Evolutionary conservation across 2,329 filamentous ascomycete genomes (phyloP).

Genomic region (Fusarium sp.): DNA sequence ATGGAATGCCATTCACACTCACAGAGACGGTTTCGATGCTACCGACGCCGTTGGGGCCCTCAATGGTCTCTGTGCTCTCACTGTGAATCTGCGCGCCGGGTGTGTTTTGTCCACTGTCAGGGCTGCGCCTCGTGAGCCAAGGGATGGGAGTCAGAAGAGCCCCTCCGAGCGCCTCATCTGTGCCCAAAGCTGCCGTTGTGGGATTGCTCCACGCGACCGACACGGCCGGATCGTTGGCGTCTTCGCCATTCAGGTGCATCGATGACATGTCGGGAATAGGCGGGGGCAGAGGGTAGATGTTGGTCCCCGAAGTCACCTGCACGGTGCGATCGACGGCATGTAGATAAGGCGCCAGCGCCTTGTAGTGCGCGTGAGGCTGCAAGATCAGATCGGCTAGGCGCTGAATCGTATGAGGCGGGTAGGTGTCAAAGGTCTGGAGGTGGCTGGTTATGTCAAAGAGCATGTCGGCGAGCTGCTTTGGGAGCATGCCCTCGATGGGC

Average conservation of each 20-base stretch:
- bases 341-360: conserved; percentile 84
- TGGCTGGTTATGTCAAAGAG: conserved; percentile 71
- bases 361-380: conserved; percentile 82
- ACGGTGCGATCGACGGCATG: conserved; percentile 92
- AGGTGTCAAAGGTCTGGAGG: conserved; percentile 75
- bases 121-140: conserved; percentile 73
- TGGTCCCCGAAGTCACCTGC: conserved; percentile 85
- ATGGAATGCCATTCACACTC: conserved; percentile 76
- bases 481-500: conserved; percentile 62
- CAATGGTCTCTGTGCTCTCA: conserved; percentile 83
- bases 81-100: conserved; percentile 66
- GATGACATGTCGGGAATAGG: conserved; percentile 70
- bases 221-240: conserved; percentile 54
- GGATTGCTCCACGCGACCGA: conserved; percentile 62
- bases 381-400: conserved; percentile 89
- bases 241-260: conserved; percentile 72
- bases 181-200: conserved; percentile 70
- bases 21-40: conserved; percentile 86
- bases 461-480: conserved; percentile 73
- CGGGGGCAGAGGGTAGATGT: conserved; percentile 84
- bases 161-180: conserved; percentile 90
- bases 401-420: conserved; percentile 93
- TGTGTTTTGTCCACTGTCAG: conserved; percentile 46
- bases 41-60: conserved; percentile 82
- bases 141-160: conserved; percentile 94